Base-by-base conservation (phyloP, 2,329 filamentous ascomycete genomes). In the Talaromyces sp. region DNA sequence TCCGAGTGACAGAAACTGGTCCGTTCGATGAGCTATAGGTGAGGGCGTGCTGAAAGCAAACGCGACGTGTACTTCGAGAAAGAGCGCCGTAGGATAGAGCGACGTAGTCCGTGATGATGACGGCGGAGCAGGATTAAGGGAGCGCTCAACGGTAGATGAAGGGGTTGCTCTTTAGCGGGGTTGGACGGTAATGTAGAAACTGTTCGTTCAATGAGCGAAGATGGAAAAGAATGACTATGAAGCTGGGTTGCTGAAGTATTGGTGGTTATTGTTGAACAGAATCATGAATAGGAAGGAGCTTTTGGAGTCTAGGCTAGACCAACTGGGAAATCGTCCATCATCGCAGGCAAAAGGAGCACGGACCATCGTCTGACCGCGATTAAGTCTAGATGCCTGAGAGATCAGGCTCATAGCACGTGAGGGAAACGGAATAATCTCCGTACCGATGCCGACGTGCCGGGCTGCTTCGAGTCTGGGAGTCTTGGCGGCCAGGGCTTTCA, bases 1-100 rank as follows among this genome's bases (percentile, higher is more conserved):
- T 56, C 27, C 24, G n/a, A 68, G 66, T 68, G 70, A 47, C 52
- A 39, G 41, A 24, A 24, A 61, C 47, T 58, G 45, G 41, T 11
- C 19, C 37, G 22, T 48, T 31, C 24, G 56, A 41, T 39, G 56
- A 43, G 24, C 24, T 31, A 52, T 33, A 45, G n/a, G 50, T 31
- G 57, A 57, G 16, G n/a, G 22, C 41, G 62, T 45, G 27, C 13
- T 58, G 63, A 60, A 37, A 35, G 50, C 45, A 22, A 35, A 19
- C 43, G 37, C 27, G 59, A 24, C 39, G 39, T 52, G 52, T 47
- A 22, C 5, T n/a, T 45, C 19, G 39, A 39, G 31, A 41, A 1
- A 54, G 58, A 48, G n/a, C 2, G 14, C 27, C 10, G 27, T 48
- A 22, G 60, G 9, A 39, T 11, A 41, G 33, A 60, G 31, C 58